phyloP scores from a whole-genome alignment of 768 basidiomycete genomes.

The Inosperma sp. region DNA sequence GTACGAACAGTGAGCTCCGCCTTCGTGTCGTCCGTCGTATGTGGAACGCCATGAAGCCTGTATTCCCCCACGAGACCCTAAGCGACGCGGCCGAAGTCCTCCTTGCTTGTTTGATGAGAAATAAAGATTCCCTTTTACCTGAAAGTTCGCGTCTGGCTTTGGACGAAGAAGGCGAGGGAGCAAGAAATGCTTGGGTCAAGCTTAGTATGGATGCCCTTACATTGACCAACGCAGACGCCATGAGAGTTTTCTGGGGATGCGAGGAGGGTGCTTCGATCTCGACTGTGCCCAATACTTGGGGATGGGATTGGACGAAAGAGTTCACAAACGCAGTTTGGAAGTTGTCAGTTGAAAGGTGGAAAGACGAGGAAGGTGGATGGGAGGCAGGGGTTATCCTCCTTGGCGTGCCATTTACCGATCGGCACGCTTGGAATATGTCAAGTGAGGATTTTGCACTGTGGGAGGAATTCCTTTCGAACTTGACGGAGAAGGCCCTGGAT shows the following conservation, averaged over 20 bases:
- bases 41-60: constrained; percentile 45
- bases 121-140: constrained; percentile 29
- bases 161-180: constrained; percentile 29
- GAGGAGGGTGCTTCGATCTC: constrained; percentile 15
- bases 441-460: constrained; percentile 54
- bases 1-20: constrained; percentile 49
- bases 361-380: constrained; percentile 44
- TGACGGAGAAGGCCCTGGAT: constrained; percentile 55
- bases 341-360: constrained; percentile 54
- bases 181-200: constrained; percentile 53
- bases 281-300: constrained; percentile 21
- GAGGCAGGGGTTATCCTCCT: constrained; percentile 52
- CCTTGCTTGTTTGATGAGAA: constrained; percentile 44
- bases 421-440: constrained; percentile 43
- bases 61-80: constrained; percentile 42
- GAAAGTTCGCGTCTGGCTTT: constrained; percentile 34
- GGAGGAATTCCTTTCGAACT: constrained; percentile 52
- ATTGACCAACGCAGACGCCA: constrained; percentile 42
- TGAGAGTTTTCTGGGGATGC: constrained; percentile 53
- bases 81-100: constrained; percentile 42
- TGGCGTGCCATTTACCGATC: constrained; percentile 53
- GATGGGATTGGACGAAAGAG: constrained; percentile 38
- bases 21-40: constrained; percentile 54
- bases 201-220: constrained; percentile 54
- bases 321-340: constrained; percentile 55